Evolutionary conservation across 1,139 yeast species (phyloP).

Genomic region (Protomyces macrosporus): DNA sequence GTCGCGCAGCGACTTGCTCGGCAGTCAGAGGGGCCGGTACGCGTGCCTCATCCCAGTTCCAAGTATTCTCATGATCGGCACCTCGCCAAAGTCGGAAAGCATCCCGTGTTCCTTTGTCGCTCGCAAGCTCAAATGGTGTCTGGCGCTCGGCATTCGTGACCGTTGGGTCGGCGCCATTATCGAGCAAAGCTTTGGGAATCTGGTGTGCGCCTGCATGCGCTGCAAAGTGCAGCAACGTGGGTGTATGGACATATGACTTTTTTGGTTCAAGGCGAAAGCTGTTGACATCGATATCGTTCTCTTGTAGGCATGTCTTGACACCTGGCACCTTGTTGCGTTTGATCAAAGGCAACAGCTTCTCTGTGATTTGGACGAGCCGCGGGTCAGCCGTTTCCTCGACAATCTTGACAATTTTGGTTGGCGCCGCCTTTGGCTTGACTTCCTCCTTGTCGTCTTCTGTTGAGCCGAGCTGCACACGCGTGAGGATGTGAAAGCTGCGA

Average conservation of each 20-base stretch:
- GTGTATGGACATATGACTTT: slow-evolving; percentile 50
- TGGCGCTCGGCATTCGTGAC: slow-evolving; percentile 50
- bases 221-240: slow-evolving; percentile 77
- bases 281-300: slow-evolving; percentile 43
- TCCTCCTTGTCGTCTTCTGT: slow-evolving; percentile 43
- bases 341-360: slow-evolving; percentile 54
- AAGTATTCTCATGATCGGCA: slow-evolving; percentile 55
- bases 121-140: slow-evolving; percentile 57
- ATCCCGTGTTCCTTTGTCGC: slow-evolving; percentile 45
- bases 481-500: slow-evolving; percentile 74
- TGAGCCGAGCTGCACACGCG: slow-evolving; percentile 55
- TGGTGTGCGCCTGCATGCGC: slow-evolving; percentile 61
- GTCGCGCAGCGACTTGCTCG: slow-evolving; percentile 54
- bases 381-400: slow-evolving; percentile 31
- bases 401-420: slow-evolving; percentile 31
- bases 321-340: slow-evolving; percentile 78
- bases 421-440: slow-evolving; percentile 32
- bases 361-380: slow-evolving; percentile 48
- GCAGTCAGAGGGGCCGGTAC: slow-evolving; percentile 62
- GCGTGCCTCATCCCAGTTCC: slow-evolving; percentile 65
- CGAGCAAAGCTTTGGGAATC: slow-evolving; percentile 62
- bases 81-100: slow-evolving; percentile 67
- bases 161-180: slow-evolving; percentile 67
- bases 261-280: slow-evolving; percentile 52
- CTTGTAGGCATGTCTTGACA: slow-evolving; percentile 56